These are phyloP conservation scores for Hansenula sp. DNA, from an alignment of 1,139 yeast species.

Conservation along the genomic window DNA sequence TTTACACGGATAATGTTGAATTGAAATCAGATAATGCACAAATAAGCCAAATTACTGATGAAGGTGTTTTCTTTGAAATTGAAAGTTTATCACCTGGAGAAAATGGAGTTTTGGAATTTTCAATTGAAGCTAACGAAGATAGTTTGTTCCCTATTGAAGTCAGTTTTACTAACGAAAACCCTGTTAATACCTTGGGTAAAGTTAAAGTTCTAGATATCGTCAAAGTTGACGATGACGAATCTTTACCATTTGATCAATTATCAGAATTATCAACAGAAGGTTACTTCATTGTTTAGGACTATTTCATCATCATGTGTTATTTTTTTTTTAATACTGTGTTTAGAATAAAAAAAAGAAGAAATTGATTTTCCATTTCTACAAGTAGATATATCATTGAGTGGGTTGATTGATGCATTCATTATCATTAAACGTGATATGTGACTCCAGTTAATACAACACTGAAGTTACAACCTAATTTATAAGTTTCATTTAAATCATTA, in stretches of 20 bases:
- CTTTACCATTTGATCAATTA: constrained; percentile 71
- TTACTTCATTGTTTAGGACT: constrained; percentile 53
- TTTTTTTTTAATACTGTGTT: background rate
- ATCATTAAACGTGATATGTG: constrained; percentile 22
- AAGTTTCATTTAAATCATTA: constrained; percentile 32
- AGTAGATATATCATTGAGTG: too few relatives aligned
- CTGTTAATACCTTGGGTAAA: constrained; percentile 37
- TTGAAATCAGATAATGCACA: constrained; percentile 41
- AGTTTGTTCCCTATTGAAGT: constrained; percentile 85
- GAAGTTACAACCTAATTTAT: constrained; percentile 38
- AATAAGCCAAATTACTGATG: constrained; percentile 47
- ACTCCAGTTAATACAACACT: constrained; percentile 55
- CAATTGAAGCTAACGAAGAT: constrained; percentile 76
- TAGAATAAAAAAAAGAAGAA: background rate
- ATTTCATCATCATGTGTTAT: background rate
- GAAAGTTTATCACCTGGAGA: constrained; percentile 44
- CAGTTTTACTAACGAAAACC: constrained; percentile 28
- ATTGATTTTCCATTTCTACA: too few relatives aligned
- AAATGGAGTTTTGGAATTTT: constrained; percentile 76
- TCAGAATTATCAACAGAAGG: constrained; percentile 59
- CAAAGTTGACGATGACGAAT: constrained; percentile 33
- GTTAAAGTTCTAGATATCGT: constrained; percentile 42
- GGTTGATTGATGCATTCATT: too few relatives aligned
- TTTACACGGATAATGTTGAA: constrained; percentile 51
- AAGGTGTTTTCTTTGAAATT: constrained; percentile 57